Evolutionary conservation across 2,329 filamentous ascomycete genomes (phyloP), one percentile per base, ranked within the genome.

Genomic region (Trichoderma sp.): DNA sequence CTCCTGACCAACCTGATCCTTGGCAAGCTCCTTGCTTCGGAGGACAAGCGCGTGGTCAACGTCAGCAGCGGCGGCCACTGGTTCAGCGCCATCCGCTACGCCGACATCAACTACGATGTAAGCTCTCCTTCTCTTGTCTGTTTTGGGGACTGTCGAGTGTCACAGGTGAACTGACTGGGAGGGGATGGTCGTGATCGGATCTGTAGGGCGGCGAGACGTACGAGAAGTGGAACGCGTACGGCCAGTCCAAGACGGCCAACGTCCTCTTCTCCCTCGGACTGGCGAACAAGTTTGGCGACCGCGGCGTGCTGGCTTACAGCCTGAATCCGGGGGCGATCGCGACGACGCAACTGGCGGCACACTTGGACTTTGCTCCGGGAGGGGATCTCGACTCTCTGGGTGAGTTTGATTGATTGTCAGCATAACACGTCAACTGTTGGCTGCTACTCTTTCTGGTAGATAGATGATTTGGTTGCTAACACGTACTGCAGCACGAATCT

Each of bases 1-100:
- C 73, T 83, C 2, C 73, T 84, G 43, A 78, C 79, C 15, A 80
- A 80, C 67, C 71, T 81, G 21, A 70, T 83, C 52, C 78, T 81
- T 73, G 72, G 72, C 0, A 81, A 80, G 68, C 66, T 83, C 3
- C 70, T 81, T 19, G 73, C 72, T 4, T 71, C 77, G 41, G 65
- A 55, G 62, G 71, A 67, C 41, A 75, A 67, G 9, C 72, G 81
- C 0, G 70, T 83, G 9, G 74, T 83, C 43, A 82, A 77, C 64
- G 74, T 83, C 7, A 75, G 74, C n/a, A 74, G 74, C 64, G 67
- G 74, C 50, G 71, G 74, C 34, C 73, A 78, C 67, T 65, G 69
- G 62, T 21, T 72, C 43, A 59, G 71, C 3, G 51, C 30, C 3
- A 69, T 80, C n/a, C 74, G 77, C 21, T 78, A 72, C 62, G 68